Base-by-base conservation (phyloP, 164 flowering plant genomes). In the Macadamia tetraphylla region DNA sequence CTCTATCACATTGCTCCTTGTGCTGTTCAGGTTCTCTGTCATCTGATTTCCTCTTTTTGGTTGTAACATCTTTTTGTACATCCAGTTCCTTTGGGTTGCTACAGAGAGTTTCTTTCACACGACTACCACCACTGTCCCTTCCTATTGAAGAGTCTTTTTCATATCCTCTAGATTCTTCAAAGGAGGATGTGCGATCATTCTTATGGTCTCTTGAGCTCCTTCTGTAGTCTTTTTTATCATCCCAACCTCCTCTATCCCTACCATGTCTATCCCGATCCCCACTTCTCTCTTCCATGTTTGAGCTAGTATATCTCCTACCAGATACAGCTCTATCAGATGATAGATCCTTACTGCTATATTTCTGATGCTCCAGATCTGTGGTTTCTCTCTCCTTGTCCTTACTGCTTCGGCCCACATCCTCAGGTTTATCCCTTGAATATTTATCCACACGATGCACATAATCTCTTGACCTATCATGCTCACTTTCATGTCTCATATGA, bases 301-400 rank as follows among this genome's bases (percentile, higher is more conserved):
- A 49, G 62, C 42, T 67, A 29, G 51, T 62, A 61, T 73, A 81
- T 59, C 79, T 78, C 66, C 81, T 75, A 53, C 84, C 78, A 71
- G 81, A 75, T 64, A 71, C 81, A 73, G 60, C 67, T 66, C 76
- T 75, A 12, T 76, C 83, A 70, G 73, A 71, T 63, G 76, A 73
- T 29, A 62, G 44, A 48, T 77, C 84, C 67, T 67, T 79, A 31
- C 76, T 78, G 67, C 67, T 79, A 64, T 76, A 67, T 59, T 75
- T 82, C 43, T 71, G 68, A 63, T 66, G 67, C 64, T 79, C 86
- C 59, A 63, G 56, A 58, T 59, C 72, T 32, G 58, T 67, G 14
- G 55, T 32, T 58, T 78, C 89, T 67, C 78, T 78, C 67, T 84
- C 87, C 65, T 66, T 81, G 59, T 85, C 85, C 83, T 77, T 84